Percentiles rank a stretch among this genome's conserved stretches.
Evolutionary conservation across 257 asterid species (phyloP).

Genomic region (Solanum gandarillasii): DNA sequence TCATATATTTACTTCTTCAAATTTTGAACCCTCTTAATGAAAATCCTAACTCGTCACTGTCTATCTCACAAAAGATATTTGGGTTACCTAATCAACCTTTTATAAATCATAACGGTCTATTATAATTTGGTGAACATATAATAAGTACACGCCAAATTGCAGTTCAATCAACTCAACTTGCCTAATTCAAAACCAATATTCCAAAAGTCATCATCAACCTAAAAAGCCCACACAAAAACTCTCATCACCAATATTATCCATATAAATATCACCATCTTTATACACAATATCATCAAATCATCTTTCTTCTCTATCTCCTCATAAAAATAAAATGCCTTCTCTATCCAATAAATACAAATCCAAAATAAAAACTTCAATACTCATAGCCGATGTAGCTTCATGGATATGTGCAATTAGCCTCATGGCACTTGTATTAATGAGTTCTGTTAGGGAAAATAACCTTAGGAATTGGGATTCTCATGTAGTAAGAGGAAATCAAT

Average conservation of each 20-base stretch:
- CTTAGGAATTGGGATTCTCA: slow-evolving; percentile 79
- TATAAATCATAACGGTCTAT: neutral
- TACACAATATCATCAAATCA: neutral
- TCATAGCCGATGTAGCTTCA: neutral
- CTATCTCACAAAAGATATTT: neutral
- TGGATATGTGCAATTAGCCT: neutral
- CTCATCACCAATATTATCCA: neutral
- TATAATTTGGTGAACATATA: neutral
- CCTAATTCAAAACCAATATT: neutral
- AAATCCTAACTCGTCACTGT: fast-evolving
- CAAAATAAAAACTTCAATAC: neutral
- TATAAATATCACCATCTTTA: neutral
- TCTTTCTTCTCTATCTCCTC: neutral
- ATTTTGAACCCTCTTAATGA: neutral
- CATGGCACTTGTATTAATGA: slow-evolving; percentile 14
- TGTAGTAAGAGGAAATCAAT: neutral
- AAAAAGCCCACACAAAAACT: neutral
- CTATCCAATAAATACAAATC: neutral
- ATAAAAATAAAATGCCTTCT: neutral
- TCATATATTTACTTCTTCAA: neutral
- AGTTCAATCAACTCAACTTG: neutral
- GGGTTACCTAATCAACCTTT: neutral
- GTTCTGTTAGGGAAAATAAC: slow-evolving; percentile 67
- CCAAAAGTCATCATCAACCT: neutral
- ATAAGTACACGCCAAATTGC: neutral